phyloP scores from a whole-genome alignment of 306 rosid species.

The Inga laurina region DNA sequence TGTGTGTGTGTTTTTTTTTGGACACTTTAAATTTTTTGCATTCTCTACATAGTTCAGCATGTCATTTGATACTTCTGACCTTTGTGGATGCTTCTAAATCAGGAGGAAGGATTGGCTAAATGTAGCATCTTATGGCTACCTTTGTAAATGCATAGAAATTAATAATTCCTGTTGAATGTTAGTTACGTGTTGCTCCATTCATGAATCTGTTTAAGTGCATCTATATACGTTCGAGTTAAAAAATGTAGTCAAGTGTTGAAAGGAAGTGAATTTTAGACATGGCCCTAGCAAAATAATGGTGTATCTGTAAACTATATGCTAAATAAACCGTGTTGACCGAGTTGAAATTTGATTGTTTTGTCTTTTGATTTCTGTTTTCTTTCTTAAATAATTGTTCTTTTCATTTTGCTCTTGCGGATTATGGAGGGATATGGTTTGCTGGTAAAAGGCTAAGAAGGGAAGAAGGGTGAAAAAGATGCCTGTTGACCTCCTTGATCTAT shows the following conservation, averaged over 20 bases:
- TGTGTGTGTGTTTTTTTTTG: neutral
- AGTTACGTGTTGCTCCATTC: neutral
- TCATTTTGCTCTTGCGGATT: neutral
- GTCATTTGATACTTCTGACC: neutral
- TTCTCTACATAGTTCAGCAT: neutral
- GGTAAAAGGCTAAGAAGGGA: neutral
- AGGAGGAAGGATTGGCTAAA: conserved; percentile 14
- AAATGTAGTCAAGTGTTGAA: neutral
- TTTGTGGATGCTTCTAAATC: neutral
- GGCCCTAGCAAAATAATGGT: neutral
- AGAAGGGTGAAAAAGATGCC: neutral
- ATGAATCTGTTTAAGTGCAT: neutral
- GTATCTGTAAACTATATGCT: neutral
- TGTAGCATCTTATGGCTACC: neutral
- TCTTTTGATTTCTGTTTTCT: neutral
- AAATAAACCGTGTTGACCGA: neutral
- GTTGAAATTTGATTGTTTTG: neutral
- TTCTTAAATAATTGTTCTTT: neutral
- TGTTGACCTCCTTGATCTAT: neutral
- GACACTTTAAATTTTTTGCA: neutral
- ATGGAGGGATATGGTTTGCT: neutral
- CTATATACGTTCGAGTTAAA: neutral
- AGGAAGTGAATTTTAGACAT: neutral
- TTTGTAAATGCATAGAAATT: neutral
- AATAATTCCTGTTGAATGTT: neutral